Base-by-base conservation (phyloP, 129 eudicot genomes). In the Arctium lappa region DNA sequence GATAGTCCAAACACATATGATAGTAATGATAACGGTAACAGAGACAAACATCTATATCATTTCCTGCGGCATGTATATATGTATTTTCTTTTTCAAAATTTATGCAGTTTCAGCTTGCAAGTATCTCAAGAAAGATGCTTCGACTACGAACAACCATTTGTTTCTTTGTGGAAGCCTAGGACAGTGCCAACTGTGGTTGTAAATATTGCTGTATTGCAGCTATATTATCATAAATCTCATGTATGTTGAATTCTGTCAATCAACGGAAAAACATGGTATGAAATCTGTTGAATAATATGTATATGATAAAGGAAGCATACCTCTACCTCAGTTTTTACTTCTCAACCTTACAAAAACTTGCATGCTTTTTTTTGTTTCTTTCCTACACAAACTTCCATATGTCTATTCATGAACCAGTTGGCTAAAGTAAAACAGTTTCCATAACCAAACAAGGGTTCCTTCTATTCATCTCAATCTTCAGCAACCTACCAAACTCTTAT, bases 331-430 rank as follows among this genome's bases (percentile, higher is more conserved):
- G 6, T n/a, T 15, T 34, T 72, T 37, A 72, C 13, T 36, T 72
- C 76, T 72, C 8, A 72, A 37, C 76, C 53, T 36, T 72, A 44
- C 53, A 72, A 36, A 13, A 34, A 72, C 48, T 72, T 72, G 75
- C 30, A 72, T 15, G 48, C 36, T 18, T 34, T 15, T 15, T 33
- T 71, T 71, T 34, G 3, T 71, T 16, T 34, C 75, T 32, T 4
- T 38, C 42, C 42, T 3, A 38, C 42, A 5, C 42, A 40, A 6
- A 7, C 6, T 40, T 40, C 9, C 46, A 40, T 40, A 9, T 40
- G 46, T 40, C 46, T 40, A 40, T 40, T 1, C 46, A 40, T 40
- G 46, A 5, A 1, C 46, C 46, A 38, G 77, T 73, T 73, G 56
- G 22, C n/a, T n/a, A 39, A 18, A 9, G 8, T 73, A 73, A 39